phyloP scores from a whole-genome alignment of 2,329 filamentous ascomycete species.

The Lithohypha guttulata region DNA sequence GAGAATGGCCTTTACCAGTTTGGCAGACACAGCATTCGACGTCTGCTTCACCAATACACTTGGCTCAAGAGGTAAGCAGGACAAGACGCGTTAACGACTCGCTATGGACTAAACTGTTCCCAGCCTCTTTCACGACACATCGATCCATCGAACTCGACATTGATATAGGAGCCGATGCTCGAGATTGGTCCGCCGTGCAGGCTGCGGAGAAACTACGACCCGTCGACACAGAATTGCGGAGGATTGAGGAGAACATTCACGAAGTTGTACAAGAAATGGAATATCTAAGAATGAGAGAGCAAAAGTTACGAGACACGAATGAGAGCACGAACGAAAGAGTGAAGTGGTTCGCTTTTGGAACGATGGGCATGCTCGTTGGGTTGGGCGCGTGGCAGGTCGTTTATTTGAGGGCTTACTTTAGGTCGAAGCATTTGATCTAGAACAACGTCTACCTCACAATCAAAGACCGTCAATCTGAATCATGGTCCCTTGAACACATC shows the following conservation, averaged over 20 bases:
- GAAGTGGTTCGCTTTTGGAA: conserved; percentile 95
- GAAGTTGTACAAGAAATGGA: conserved; percentile 95
- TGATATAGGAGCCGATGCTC: conserved; percentile 91
- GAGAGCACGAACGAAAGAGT: conserved; percentile 98
- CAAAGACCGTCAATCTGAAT: too few species aligned
- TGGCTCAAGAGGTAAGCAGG: conserved; percentile 51
- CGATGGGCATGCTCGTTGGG: conserved; percentile 79
- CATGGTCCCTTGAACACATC: too few species aligned
- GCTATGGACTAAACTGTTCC: conserved; percentile 10
- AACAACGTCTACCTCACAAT: too few species aligned
- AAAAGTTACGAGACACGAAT: conserved; percentile 95
- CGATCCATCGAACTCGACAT: conserved; percentile 84
- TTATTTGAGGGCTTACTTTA: conserved; percentile 94
- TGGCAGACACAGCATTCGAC: conserved; percentile 84
- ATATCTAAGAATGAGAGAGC: conserved; percentile 78
- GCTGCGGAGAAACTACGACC: conserved; percentile 96
- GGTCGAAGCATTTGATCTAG: conserved; percentile 62
- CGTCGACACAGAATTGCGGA: conserved; percentile 83
- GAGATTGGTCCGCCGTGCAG: conserved; percentile 96
- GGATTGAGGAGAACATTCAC: conserved; percentile 78
- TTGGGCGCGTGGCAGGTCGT: conserved; percentile 96
- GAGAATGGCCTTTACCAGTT: conserved; percentile 86
- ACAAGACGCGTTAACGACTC: too few species aligned
- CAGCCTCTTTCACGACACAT: conserved; percentile 27
- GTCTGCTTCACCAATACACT: conserved; percentile 90